Evolutionary conservation across 768 basidiomycete species (phyloP), one percentile per base, ranked within the genome.

Genomic region (Trametes gibbosa): DNA sequence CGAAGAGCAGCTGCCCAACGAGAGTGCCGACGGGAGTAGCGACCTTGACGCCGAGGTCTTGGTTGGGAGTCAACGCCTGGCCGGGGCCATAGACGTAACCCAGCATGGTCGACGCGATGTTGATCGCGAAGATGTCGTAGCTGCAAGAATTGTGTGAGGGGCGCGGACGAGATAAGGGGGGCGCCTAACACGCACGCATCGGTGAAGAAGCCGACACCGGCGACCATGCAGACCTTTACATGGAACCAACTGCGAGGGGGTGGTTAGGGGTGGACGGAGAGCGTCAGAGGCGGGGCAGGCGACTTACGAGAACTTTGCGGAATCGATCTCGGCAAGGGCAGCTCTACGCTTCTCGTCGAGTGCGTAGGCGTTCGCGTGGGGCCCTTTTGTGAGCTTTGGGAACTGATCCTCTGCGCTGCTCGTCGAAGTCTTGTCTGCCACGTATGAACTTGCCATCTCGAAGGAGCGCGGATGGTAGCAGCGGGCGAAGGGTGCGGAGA

Each of bases 191-290:
- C 66, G 41, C 32, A 68, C 66, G 69, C 62, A 57, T 65, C 92
- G 49, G 93, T 93, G 79, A 94, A 95, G 81, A 95, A 95, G 25
- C 93, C 93, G 10, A 88, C 88, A 65, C 93, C 91, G 2, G 90
- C 77, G 40, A 79, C 75, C 34, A 69, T 23, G 54, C 63, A 68
- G 19, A 78, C 80, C 72, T 92, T 93, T 56, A 87, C 84, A 66
- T 95, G 93, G 77, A 93, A 94, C 85, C 87, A 90, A 7, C 89
- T 89, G 56, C 40, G 17, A 17, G 5, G 9, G 13, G 27, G 50
- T 46, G 43, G 39, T 43, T 58, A 29, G 58, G 45, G 47, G 52
- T 45, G 29, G 32, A 1, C 19, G n/a, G 34, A 37, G 6, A 17
- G 50, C 6, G 34, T 19, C 13, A 29, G 46, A 48, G 7, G 27